phyloP scores from a whole-genome alignment of 805 yeast species.

The Kazachstania viticola region DNA sequence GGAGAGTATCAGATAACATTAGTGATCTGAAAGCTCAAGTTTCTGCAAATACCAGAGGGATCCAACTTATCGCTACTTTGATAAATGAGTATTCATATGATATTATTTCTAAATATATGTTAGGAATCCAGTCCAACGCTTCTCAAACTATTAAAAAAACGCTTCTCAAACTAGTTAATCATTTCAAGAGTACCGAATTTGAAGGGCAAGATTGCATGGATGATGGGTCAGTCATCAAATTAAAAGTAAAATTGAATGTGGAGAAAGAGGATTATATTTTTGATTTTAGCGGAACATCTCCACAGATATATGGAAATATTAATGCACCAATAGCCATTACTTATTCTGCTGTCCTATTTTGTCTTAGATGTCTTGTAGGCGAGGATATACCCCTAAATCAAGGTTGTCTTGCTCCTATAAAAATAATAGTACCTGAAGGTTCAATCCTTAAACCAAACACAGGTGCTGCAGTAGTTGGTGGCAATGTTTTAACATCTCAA shows the following conservation, averaged over 20 bases:
- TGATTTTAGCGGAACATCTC: constrained; percentile 79
- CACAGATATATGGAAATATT: constrained; percentile 79
- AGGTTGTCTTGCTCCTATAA: constrained; percentile 78
- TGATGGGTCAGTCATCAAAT: constrained; percentile 61
- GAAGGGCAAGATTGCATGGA: constrained; percentile 60
- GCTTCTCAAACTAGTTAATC: constrained; percentile 34
- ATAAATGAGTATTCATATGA: constrained; percentile 51
- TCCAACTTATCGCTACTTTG: constrained; percentile 46
- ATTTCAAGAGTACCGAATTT: constrained; percentile 31
- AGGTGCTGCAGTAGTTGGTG: constrained; percentile 90
- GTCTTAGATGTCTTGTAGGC: constrained; percentile 71
- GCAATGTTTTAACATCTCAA: constrained; percentile 91
- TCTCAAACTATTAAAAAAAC: constrained; percentile 53
- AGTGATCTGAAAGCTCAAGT: constrained; percentile 79
- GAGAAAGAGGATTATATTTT: constrained; percentile 53
- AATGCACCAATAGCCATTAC: constrained; percentile 92
- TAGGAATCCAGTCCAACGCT: constrained; percentile 72
- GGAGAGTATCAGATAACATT: constrained; percentile 72
- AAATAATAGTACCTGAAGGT: constrained; percentile 50
- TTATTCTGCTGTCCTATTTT: constrained; percentile 78
- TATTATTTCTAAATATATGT: constrained; percentile 62
- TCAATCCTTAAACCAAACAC: constrained; percentile 62
- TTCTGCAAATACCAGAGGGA: constrained; percentile 84
- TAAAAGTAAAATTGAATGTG: constrained; percentile 39
- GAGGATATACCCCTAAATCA: constrained; percentile 88